Conservation (phyloP, 176 grass and related monocot genomes). For the Alopecurus myosuroides region DNA sequence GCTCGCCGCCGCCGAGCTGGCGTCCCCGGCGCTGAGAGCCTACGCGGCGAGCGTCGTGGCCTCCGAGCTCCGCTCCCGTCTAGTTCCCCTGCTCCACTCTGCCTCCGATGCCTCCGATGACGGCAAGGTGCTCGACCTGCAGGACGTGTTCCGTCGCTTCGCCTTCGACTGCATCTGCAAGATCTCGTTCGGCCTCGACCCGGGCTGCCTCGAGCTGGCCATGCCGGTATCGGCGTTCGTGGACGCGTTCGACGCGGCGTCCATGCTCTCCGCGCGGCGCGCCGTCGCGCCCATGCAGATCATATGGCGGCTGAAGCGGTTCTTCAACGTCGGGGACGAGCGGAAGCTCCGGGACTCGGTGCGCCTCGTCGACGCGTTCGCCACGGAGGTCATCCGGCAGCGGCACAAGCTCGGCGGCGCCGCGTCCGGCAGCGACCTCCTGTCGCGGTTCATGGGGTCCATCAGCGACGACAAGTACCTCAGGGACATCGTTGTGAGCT, state of each 20-base stretch:
- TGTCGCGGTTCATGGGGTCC: constrained; percentile 61
- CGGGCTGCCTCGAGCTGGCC: constrained; percentile 54
- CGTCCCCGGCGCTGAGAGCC: constrained; percentile 28
- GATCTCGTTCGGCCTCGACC: constrained; percentile 72
- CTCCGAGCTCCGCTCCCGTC: constrained; percentile 46
- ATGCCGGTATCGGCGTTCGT: constrained; percentile 58
- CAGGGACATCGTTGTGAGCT: constrained; percentile 77
- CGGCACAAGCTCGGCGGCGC: constrained; percentile 55
- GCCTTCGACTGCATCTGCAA: constrained; percentile 86
- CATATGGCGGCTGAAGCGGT: constrained; percentile 60
- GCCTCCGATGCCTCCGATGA: not conserved
- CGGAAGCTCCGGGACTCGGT: constrained; percentile 42
- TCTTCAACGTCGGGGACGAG: constrained; percentile 69
- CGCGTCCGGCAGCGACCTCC: constrained; percentile 54
- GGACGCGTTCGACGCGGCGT: constrained; percentile 56
- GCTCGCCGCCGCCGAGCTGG: constrained; percentile 58
- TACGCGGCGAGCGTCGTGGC: constrained; percentile 46
- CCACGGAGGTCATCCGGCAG: constrained; percentile 60
- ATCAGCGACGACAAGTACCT: constrained; percentile 72
- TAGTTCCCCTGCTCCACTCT: constrained; percentile 61
- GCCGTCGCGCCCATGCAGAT: constrained; percentile 38
- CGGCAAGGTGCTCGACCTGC: constrained; percentile 57
- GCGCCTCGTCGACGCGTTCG: constrained; percentile 56
- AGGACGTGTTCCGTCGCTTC: constrained; percentile 76
- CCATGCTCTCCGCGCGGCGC: constrained; percentile 60